A percentile compares a stretch with the other conserved stretches of the same genome.
These are phyloP conservation scores for Cercospora sojina DNA, from an alignment of 2,329 filamentous ascomycete genomes.

Conservation along the genomic window DNA sequence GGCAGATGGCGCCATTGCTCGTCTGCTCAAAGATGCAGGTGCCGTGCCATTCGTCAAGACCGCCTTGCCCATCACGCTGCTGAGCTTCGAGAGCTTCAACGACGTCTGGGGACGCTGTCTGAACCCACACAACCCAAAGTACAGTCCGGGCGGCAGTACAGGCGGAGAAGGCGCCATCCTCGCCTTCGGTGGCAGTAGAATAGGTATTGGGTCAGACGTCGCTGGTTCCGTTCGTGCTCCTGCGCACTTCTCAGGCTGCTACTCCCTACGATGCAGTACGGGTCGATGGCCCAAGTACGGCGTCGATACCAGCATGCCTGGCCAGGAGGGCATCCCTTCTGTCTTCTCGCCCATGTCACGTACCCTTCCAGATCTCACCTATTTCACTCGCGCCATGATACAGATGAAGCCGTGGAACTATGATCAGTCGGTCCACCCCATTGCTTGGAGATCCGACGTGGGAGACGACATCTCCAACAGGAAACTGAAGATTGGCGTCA, in stretches of 20 bases:
- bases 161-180: conserved; percentile 81
- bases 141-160: conserved; percentile 85
- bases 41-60: conserved; percentile 93
- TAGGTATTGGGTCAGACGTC: conserved; percentile 88
- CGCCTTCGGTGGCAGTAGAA: conserved; percentile 75
- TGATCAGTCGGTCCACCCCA: conserved; percentile 79
- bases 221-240: conserved; percentile 84
- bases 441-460: conserved; percentile 70
- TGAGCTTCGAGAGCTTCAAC: conserved; percentile 80
- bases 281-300: conserved; percentile 87
- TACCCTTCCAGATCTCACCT: conserved; percentile 76
- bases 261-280: conserved; percentile 80
- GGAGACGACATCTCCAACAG: conserved; percentile 62
- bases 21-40: conserved; percentile 78
- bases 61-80: conserved; percentile 78
- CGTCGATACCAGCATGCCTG: conserved; percentile 82
- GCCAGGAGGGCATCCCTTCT: conserved; percentile 84
- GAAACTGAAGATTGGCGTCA: conserved; percentile 69
- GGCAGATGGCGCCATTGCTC: conserved; percentile 70
- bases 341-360: conserved; percentile 92
- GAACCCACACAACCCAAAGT: conserved; percentile 80
- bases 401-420: conserved; percentile 85
- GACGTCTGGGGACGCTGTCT: conserved; percentile 77
- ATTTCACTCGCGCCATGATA: conserved; percentile 78
- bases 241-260: conserved; percentile 87